Evolutionary conservation across 441 rosid species (phyloP).

Genomic region (Erodium texanum): DNA sequence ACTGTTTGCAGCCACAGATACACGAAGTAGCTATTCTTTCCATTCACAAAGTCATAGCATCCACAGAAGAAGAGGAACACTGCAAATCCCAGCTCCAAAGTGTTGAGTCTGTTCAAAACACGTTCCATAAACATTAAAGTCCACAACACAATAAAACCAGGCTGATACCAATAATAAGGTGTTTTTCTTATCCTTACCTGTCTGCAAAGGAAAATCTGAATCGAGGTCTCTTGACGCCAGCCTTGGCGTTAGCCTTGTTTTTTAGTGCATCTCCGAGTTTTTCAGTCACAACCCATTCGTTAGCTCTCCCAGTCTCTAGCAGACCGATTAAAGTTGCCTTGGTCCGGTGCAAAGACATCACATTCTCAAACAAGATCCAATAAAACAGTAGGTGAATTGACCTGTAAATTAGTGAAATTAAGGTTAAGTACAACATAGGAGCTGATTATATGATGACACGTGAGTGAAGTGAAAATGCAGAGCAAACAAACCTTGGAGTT

Average conservation of each 20-base stretch:
- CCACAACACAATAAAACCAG: no score
- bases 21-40: slow-evolving; percentile 56
- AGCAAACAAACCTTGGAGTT: slow-evolving; percentile 75
- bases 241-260: slow-evolving; percentile 35
- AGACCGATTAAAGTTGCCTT: slow-evolving; percentile 85
- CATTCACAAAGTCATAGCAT: slow-evolving; percentile 54
- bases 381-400: slow-evolving; percentile 67
- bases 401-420: slow-evolving; percentile 27
- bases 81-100: slow-evolving; percentile 62
- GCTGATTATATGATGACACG: not conserved
- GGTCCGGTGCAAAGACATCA: slow-evolving; percentile 85
- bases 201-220: slow-evolving; percentile 55
- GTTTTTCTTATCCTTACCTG: slow-evolving; percentile 48
- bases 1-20: slow-evolving; percentile 54
- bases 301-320: slow-evolving; percentile 74
- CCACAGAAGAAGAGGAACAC: slow-evolving; percentile 67
- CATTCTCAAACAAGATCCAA: slow-evolving; percentile 93
- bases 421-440: not conserved
- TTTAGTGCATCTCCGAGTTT: slow-evolving; percentile 72
- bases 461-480: not conserved
- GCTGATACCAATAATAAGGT: no score
- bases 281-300: slow-evolving; percentile 94
- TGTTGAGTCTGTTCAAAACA: slow-evolving; percentile 35
- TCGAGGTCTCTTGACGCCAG: slow-evolving; percentile 41
- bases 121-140: no score